Base-by-base conservation (phyloP, 78 protist species). In the Dictyostelium citrinum region DNA sequence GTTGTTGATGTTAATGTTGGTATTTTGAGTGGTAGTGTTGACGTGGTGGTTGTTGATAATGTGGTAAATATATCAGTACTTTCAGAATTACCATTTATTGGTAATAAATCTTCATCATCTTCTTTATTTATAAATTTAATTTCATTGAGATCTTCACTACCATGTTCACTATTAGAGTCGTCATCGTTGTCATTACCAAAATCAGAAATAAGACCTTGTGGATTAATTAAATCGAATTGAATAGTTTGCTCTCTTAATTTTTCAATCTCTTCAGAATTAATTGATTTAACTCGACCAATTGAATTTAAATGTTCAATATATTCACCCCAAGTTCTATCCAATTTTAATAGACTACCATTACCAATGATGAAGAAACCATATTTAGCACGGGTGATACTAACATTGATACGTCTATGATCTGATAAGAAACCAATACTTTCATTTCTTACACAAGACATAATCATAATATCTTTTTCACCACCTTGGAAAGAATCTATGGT, bases 401-500 rank as follows among this genome's bases (percentile, higher is more conserved):
- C 99, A 78, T 98, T 97, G 81, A 97, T 64, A 10, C 99, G 96
- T 24, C 98, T 96, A 17, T n/a, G 49, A 74, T 98, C 99, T 0
- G 41, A n/a, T 14, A 98, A 55, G 86, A 98, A 97, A 17, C 98
- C 98, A 51, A 97, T 81, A 55, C 33, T 37, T 55, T 14, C 29
- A 22, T 33, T 29, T 14, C 98, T 67, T 8, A 98, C 99, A 43
- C 93, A 84, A 58, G 97, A 91, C 31, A 98, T 39, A n/a, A 98
- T 22, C n/a, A 97, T 96, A 27, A 97, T 77, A 37, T 95, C 96
- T 72, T 95, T 90, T 81, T 98, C 99, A 11, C 86, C 72, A 35
- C 99, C 99, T 79, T 97, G 98, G 74, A 90, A 96, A 11, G 94
- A 94, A 90, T 96, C 97, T 0, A 97, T 96, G 1, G 98, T 95